Evolutionary conservation across 352 stramenopile species (phyloP).

Genomic region (Paralagenidium karlingii): DNA sequence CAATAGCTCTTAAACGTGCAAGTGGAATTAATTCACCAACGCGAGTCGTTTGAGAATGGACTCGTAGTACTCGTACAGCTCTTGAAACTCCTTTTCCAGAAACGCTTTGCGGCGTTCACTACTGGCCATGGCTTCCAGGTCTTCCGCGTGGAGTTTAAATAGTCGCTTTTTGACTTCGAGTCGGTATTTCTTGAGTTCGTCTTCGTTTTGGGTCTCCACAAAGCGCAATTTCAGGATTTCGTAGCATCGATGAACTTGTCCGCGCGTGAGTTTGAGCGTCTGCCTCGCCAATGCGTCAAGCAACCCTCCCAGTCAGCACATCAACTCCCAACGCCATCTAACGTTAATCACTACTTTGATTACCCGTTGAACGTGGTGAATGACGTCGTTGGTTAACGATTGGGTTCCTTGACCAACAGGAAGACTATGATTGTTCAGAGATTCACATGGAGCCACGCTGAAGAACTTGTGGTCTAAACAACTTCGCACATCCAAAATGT

Average conservation of each 20-base stretch:
- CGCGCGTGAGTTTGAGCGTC: constrained; percentile 65
- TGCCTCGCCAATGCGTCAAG: no score
- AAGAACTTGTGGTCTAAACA: constrained; percentile 51
- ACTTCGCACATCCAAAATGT: constrained; percentile 54
- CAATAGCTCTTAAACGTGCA: no score
- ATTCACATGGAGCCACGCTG: constrained; percentile 18
- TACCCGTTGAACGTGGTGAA: no score
- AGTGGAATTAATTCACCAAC: no score
- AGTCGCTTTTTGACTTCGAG: constrained; percentile 78
- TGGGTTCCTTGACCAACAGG: no score
- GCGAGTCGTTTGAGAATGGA: no score
- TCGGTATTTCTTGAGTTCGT: constrained; percentile 44
- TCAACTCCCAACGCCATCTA: no score
- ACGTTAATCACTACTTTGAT: no score
- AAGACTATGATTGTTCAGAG: no score
- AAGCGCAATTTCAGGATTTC: constrained; percentile 55
- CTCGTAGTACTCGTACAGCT: constrained; percentile 34
- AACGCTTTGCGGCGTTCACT: constrained; percentile 64
- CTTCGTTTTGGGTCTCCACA: constrained; percentile 31
- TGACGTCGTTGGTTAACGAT: no score
- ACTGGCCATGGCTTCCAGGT: constrained; percentile 59
- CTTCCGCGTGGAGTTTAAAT: constrained; percentile 46
- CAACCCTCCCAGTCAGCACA: no score
- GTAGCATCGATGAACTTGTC: constrained; percentile 72
- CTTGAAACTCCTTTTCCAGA: constrained; percentile 47